These are phyloP conservation scores for Carallia pectinifolia DNA, from an alignment of 345 rosid genomes.

Conservation along the genomic window DNA sequence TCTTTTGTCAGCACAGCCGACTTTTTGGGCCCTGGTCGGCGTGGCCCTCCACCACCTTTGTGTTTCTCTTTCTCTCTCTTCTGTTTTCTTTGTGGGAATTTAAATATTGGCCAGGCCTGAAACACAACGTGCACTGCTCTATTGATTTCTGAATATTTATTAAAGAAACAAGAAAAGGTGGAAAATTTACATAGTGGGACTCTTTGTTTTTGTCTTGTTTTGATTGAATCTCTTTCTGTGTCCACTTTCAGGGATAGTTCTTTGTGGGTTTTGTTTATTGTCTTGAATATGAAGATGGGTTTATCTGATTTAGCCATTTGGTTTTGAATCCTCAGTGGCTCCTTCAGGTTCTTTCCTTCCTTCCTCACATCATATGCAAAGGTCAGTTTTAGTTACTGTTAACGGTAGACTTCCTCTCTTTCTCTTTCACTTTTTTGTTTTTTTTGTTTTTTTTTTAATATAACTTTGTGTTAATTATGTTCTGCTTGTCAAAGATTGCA, in stretches of 20 bases:
- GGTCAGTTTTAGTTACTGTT: slow-evolving; percentile 20
- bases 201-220: slow-evolving; percentile 9
- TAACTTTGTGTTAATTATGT: background rate
- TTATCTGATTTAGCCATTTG: slow-evolving; percentile 16
- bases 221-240: slow-evolving; percentile 11
- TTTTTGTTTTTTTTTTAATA: background rate
- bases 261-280: slow-evolving; percentile 18
- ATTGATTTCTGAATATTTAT: background rate
- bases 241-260: slow-evolving; percentile 1
- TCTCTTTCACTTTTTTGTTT: background rate
- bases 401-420: background rate
- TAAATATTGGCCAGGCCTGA: slow-evolving; percentile 10
- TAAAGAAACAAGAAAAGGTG: background rate
- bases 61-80: background rate
- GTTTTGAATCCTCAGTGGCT: slow-evolving; percentile 20
- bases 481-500: background rate
- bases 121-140: slow-evolving; percentile 41
- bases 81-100: background rate
- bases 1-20: slow-evolving; percentile 39
- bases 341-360: background rate
- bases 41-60: slow-evolving; percentile 16
- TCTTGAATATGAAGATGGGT: slow-evolving; percentile 20
- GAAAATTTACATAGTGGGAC: background rate
- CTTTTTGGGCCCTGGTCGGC: slow-evolving; percentile 45
- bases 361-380: slow-evolving; percentile 2